Evolutionary conservation across 768 basidiomycete species (phyloP), one percentile per base, ranked within the genome.

Genomic region (Serendipita sp.): DNA sequence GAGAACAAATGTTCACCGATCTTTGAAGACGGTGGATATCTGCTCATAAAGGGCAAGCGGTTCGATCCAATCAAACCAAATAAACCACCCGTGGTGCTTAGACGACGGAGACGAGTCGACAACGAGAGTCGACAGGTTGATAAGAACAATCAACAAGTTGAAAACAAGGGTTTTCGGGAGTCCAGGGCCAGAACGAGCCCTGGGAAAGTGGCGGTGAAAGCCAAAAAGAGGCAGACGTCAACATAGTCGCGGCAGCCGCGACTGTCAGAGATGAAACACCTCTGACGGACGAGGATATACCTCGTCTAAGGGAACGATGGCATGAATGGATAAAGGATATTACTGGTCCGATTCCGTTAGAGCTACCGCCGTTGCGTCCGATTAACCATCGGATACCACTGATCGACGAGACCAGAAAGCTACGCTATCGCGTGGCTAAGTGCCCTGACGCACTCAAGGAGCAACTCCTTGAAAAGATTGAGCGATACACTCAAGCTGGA

Each of bases 281-380:
- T n/a, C n/a, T 20, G 3, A 4, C 4, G 45, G 17, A 20, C 4
- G 26, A 28, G n/a, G 45, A 48, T 7, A 48, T 48, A 28, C n/a
- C 26, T n/a, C 45, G 45, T 4, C 45, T 48, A 48, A 28, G n/a
- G 45, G 45, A n/a, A 17, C 4, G 4, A 38, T 38, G 34, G 34
- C 4, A 3, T 3, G 34, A 38, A 38, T 4, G 14, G 14, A 38
- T 38, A 38, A 38, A 38, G 34, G 34, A 38, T 14, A 38, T 48
- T 60, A 66, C 42, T 45, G 64, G n/a, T 66, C 38, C 50, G 43
- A 56, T 3, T 38, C 42, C 13, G 44, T 44, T 16, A 33, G 2
- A 67, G 66, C 44, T 76, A 17, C 78, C 79, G 0, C 65, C 65
- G 0, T 24, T 61, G 14, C 41, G 63, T 28, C 64, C 63, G 11